These are phyloP conservation scores for Graphilbum ipis-grandicollis DNA, from an alignment of 2,329 filamentous ascomycete genomes.

Conservation along the genomic window DNA sequence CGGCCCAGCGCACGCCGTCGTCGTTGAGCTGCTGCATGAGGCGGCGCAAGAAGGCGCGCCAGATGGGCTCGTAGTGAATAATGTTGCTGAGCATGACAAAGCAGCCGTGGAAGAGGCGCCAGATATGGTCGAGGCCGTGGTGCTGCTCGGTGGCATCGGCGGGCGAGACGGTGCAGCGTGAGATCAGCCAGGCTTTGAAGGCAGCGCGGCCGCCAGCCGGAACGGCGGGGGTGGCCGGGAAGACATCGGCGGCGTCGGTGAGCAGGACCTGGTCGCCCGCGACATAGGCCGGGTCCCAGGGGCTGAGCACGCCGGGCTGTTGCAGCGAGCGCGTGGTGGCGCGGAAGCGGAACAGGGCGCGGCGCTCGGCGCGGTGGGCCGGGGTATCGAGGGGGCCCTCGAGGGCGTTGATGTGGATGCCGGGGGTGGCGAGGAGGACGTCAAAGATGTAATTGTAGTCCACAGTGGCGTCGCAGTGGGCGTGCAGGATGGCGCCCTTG, in stretches of 20 bases:
- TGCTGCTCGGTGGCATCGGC: constrained; percentile 65
- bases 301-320: constrained; percentile 11
- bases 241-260: constrained; percentile 49
- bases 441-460: constrained; percentile 68
- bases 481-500: constrained; percentile 74
- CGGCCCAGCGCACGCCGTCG: constrained; percentile 74
- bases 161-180: constrained; percentile 51
- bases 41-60: constrained; percentile 54
- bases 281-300: constrained; percentile 49
- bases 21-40: constrained; percentile 55
- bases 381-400: constrained; percentile 36
- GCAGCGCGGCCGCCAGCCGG: constrained; percentile 52
- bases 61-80: constrained; percentile 82
- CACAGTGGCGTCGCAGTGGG: constrained; percentile 82
- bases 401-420: constrained; percentile 52
- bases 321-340: constrained; percentile 16
- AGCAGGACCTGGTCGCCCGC: constrained; percentile 39
- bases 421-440: constrained; percentile 50
- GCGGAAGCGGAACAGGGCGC: constrained; percentile 38
- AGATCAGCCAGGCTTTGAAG: constrained; percentile 64
- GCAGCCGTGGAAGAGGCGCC: constrained; percentile 61
- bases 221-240: constrained; percentile 63
- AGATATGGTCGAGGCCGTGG: constrained; percentile 68
- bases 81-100: constrained; percentile 60
- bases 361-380: constrained; percentile 32